Evolutionary conservation across 371 early-diverging fungal species (phyloP).

Genomic region (Mucor ambiguus): DNA sequence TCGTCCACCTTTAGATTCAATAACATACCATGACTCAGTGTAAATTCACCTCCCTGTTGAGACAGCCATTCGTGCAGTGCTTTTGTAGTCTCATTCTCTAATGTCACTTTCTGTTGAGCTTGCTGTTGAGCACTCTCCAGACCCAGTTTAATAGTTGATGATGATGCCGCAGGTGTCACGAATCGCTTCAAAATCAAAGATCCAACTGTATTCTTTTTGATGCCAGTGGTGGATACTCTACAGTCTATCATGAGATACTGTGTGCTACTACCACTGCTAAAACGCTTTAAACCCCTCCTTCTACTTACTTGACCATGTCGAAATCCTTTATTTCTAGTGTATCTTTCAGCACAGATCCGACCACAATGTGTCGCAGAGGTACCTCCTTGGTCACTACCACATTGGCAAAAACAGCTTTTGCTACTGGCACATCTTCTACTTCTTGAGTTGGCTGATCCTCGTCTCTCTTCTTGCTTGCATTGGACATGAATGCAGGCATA

Average conservation of each 20-base stretch:
- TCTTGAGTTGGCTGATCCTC: constrained; percentile 15
- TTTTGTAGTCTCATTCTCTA: constrained; percentile 30
- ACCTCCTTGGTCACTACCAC: constrained; percentile 3
- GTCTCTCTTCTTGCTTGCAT: not conserved
- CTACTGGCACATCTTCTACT: not conserved
- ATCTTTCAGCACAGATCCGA: constrained; percentile 16
- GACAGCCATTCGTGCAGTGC: constrained; percentile 27
- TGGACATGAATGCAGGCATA: constrained; percentile 15
- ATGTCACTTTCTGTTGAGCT: constrained; percentile 33
- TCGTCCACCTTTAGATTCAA: constrained; percentile 14
- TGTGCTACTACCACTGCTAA: not conserved
- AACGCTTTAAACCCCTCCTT: too few relatives aligned
- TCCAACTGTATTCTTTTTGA: constrained; percentile 32
- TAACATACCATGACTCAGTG: constrained; percentile 31
- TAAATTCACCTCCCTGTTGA: constrained; percentile 14
- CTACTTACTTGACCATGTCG: constrained; percentile 31
- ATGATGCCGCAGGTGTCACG: constrained; percentile 11
- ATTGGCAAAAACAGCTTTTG: constrained; percentile 19
- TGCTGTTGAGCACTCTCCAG: constrained; percentile 35
- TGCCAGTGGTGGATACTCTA: constrained; percentile 45
- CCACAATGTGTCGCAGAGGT: constrained; percentile 14
- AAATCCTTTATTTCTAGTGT: constrained; percentile 28
- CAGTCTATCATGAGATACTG: not conserved
- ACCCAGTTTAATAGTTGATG: constrained; percentile 40
- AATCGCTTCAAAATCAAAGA: constrained; percentile 35